phyloP scores from a whole-genome alignment of 768 basidiomycete species.

The Inosperma sp. region DNA sequence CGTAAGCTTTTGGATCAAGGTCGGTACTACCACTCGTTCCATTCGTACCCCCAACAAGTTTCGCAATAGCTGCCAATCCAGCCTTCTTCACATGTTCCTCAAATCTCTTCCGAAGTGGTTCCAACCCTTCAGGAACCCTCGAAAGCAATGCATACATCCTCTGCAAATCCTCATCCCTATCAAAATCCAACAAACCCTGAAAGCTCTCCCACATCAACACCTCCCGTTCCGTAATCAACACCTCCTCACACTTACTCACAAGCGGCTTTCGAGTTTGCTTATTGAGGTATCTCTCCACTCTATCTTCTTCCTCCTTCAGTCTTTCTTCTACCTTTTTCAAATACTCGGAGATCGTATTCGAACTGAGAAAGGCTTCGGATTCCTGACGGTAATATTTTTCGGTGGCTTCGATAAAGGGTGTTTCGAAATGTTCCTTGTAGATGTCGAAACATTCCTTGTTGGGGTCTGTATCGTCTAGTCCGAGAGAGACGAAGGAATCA shows the following conservation, averaged over 20 bases:
- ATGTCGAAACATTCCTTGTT: conserved; percentile 92
- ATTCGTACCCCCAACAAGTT: conserved; percentile 48
- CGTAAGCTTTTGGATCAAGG: conserved; percentile 90
- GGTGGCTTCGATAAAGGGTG: conserved; percentile 83
- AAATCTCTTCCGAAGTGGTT: conserved; percentile 87
- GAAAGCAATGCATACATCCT: conserved; percentile 93
- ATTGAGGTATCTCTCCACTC: conserved; percentile 91
- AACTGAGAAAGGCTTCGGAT: conserved; percentile 83
- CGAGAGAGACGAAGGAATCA: conserved; percentile 92
- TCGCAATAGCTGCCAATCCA: conserved; percentile 77
- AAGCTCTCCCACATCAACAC: conserved; percentile 91
- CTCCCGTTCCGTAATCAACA: conserved; percentile 84
- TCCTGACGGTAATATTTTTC: conserved; percentile 91
- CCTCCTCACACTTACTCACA: conserved; percentile 82
- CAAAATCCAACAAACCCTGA: conserved; percentile 83
- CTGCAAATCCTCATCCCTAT: conserved; percentile 91
- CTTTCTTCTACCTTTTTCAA: conserved; percentile 92
- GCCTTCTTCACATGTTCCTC: conserved; percentile 94
- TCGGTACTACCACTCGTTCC: conserved; percentile 44
- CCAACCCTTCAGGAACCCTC: conserved; percentile 85
- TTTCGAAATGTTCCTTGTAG: conserved; percentile 88
- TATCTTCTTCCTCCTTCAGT: conserved; percentile 89
- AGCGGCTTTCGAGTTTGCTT: conserved; percentile 80
- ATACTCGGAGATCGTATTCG: conserved; percentile 90
- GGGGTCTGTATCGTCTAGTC: conserved; percentile 87